Base-by-base conservation (phyloP, 805 yeast genomes). In the Candida michaelii region DNA sequence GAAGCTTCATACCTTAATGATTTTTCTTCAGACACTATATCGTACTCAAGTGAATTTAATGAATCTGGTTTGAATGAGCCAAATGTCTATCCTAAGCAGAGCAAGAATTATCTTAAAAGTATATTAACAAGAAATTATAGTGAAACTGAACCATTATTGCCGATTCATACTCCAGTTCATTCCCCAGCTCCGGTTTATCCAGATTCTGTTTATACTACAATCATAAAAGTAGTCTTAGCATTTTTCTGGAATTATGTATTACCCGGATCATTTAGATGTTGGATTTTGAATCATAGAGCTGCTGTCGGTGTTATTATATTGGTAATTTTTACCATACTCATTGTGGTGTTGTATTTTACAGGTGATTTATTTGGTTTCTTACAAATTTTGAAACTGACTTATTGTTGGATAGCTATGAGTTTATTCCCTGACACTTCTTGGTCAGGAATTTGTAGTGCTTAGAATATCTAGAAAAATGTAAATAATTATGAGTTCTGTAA, bases 1-100 rank as follows among this genome's bases (percentile, higher is more conserved):
- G 59, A 56, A 39, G 62, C 65, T 3, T 51, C 59, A 7, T 47
- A 36, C 16, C 49, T 57, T 13, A 48, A 50, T 35, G 53, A 47
- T 37, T 42, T 41, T 41, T 41, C 47, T 10, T 39, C 40, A 31
- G 39, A 36, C 18, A 16, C 39, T 8, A 18, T 36, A 3, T 36
- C 39, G n/a, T 36, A 36, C 27, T 25, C 39, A 12, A 25, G 31
- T 36, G 24, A 24, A 38, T 32, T 42, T 15, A 34, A 29, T 40
- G 18, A 43, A 36, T 17, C n/a, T n/a, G 36, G 35, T 33, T 33
- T 33, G 25, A 32, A 31, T 27, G 24, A 38, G 19, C 27, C 31
- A 7, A 17, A 27, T 27, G 14, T 5, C 5, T 10, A 17, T 14
- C 30, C 27, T n/a, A 27, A 17, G 10, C 32, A 24, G 14, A 40